phyloP scores from a whole-genome alignment of 495 filamentous ascomycete genomes.

The Lentithecium fluviatile region DNA sequence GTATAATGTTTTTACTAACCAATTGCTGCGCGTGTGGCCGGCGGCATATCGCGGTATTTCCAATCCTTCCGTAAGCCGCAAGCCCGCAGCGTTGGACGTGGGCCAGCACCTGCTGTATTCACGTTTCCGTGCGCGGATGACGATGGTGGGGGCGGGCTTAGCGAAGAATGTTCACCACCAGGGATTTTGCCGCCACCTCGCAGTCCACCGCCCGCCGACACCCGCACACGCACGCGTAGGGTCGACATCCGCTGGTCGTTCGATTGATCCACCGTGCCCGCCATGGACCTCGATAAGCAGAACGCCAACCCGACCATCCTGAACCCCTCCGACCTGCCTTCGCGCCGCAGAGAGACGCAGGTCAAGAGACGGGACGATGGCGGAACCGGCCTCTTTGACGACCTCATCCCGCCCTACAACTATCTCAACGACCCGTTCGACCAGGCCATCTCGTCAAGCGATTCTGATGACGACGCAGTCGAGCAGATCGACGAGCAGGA shows the following conservation, averaged over 20 bases:
- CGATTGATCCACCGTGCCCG: neutral
- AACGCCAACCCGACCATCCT: constrained; percentile 96
- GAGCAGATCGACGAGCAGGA: constrained; percentile 96
- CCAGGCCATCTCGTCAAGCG: constrained; percentile 46
- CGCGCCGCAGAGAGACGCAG: constrained; percentile 56
- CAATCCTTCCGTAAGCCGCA: neutral
- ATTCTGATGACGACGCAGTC: constrained; percentile 60
- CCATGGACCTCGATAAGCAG: constrained; percentile 58
- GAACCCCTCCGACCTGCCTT: constrained; percentile 86
- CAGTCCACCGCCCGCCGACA: neutral
- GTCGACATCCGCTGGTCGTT: too few species aligned
- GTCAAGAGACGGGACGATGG: constrained; percentile 47
- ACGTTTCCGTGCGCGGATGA: neutral
- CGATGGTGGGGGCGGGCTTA: neutral
- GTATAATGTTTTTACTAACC: neutral
- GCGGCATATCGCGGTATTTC: neutral
- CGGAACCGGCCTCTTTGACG: constrained; percentile 48
- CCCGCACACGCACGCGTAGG: too few species aligned
- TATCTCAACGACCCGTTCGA: constrained; percentile 57
- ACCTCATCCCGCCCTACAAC: constrained; percentile 47
- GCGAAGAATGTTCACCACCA: neutral
- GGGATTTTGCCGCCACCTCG: neutral
- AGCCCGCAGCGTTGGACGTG: neutral
- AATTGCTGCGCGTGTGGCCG: neutral
- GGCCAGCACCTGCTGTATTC: too few species aligned